phyloP scores from a whole-genome alignment of 2,329 filamentous ascomycete species.

The Botrytis elliptica region DNA sequence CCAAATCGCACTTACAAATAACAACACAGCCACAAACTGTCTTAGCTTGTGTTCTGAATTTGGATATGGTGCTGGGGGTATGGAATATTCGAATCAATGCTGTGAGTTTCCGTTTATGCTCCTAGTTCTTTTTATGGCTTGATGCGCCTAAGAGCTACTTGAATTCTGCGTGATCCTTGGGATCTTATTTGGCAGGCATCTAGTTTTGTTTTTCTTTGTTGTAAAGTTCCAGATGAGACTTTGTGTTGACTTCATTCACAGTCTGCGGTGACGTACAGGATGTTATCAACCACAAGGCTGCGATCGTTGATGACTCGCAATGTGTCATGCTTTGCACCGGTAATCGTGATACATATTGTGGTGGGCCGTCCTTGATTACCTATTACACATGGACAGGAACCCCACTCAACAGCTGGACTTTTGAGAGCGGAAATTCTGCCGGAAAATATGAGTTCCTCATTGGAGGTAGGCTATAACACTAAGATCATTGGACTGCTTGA shows the following conservation, averaged over 20 bases:
- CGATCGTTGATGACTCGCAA: constrained; percentile 15
- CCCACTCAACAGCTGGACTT: constrained; percentile 54
- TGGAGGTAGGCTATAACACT: constrained; percentile 42
- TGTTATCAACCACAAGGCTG: constrained; percentile 16
- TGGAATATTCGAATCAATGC: constrained; percentile 34
- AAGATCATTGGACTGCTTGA: background rate
- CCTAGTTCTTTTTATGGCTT: background rate
- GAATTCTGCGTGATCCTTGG: background rate
- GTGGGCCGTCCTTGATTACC: constrained; percentile 24
- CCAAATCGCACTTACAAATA: constrained; percentile 24
- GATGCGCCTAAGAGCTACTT: background rate
- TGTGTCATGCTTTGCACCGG: constrained; percentile 46
- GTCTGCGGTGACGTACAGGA: constrained; percentile 26
- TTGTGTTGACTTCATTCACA: constrained; percentile 1
- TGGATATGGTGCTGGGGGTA: constrained; percentile 35
- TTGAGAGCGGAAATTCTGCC: constrained; percentile 50
- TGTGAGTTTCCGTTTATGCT: constrained; percentile 23
- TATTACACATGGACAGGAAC: constrained; percentile 25
- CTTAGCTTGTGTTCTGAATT: constrained; percentile 32
- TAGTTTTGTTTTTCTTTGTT: background rate
- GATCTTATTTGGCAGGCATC: background rate
- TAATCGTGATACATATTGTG: constrained; percentile 24
- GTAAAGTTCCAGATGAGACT: too few relatives aligned
- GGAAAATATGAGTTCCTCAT: constrained; percentile 60
- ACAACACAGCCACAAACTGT: constrained; percentile 29